Base-by-base conservation (phyloP, 306 rosid genomes). In the Begonia loranthoides region DNA sequence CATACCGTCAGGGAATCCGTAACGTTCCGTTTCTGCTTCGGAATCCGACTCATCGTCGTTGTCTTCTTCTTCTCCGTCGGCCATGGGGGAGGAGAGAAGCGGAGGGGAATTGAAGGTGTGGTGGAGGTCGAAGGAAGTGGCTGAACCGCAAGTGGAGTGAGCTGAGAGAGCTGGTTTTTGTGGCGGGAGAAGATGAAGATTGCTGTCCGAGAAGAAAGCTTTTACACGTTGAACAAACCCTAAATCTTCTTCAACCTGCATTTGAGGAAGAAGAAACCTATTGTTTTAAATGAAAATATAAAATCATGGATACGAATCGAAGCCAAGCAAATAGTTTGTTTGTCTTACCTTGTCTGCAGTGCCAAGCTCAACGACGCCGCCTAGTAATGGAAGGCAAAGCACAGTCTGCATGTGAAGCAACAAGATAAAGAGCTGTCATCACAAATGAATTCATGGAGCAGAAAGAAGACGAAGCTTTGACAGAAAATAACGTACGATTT, bases 351-450 rank as follows among this genome's bases (percentile, higher is more conserved):
- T 85, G 4, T 82, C 88, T 0, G 75, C 79, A 45, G 94, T 77
- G 64, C 99, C 99, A 0, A 90, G 55, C 56, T 90, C 99, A n/a
- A 90, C 94, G 12, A 90, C 95, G 39, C 95, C 99, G 51, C 79
- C 88, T 11, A 78, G 65, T 9, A 90, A 59, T 47, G 99, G 99
- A 76, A 90, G 78, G 75, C 99, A 90, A 50, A 90, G 77, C 49
- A 90, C 96, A 0, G 99, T 86, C 87, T 90, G 87, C 66, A 56
- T 22, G 45, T 13, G 39, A 4, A 1, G 54, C 36, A 28, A 28
- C 8, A 28, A 28, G 36, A 28, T 8, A 28, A 28, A 28, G 36
- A 28, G 36, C 6, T 28, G 36, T 28, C 4, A 28, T 7, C 4
- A 3, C 36, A 7, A 28, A 28, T 7, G 3, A 7, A 28, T 28